These are phyloP conservation scores for Dichotomocladium elegans DNA, from an alignment of 371 early-diverging fungal species.

Conservation along the genomic window DNA sequence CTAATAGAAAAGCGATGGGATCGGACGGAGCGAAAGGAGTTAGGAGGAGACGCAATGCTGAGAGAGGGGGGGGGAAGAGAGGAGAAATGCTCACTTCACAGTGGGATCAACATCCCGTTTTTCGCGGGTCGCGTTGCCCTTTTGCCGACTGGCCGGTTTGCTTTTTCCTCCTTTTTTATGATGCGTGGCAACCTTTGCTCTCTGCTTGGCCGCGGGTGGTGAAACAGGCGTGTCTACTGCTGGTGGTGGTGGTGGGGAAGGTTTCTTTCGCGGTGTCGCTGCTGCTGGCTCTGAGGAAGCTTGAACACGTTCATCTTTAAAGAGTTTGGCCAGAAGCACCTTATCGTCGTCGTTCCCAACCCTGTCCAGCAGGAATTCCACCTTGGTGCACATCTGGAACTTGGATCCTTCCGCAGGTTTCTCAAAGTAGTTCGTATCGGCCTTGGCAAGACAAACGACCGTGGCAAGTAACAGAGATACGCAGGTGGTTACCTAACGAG, in stretches of 20 bases:
- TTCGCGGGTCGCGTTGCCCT: too few species aligned
- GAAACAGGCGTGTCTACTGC: too few species aligned
- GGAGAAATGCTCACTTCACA: neutral
- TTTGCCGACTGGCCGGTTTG: too few species aligned
- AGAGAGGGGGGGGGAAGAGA: neutral
- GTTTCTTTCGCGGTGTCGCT: neutral
- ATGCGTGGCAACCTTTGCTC: too few species aligned
- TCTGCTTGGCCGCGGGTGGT: too few species aligned
- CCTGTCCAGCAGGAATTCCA: slow-evolving; percentile 14
- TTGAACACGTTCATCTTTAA: neutral
- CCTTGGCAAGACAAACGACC: too few species aligned
- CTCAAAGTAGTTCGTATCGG: slow-evolving; percentile 16
- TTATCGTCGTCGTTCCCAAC: slow-evolving; percentile 11
- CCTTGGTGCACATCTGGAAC: neutral
- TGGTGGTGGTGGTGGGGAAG: too few species aligned
- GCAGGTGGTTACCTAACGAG: neutral
- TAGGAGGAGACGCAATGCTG: too few species aligned
- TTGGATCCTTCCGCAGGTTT: slow-evolving; percentile 2
- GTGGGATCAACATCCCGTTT: neutral
- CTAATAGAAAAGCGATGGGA: too few species aligned
- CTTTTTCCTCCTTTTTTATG: slow-evolving; percentile 2
- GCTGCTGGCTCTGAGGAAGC: neutral
- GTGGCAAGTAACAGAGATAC: neutral
- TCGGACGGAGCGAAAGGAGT: too few species aligned
- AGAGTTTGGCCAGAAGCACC: slow-evolving; percentile 10